A percentile compares a stretch with the other conserved stretches of the same genome.
These are phyloP conservation scores for Candida pseudoglaebosa DNA, from an alignment of 805 yeast species.

Conservation along the genomic window DNA sequence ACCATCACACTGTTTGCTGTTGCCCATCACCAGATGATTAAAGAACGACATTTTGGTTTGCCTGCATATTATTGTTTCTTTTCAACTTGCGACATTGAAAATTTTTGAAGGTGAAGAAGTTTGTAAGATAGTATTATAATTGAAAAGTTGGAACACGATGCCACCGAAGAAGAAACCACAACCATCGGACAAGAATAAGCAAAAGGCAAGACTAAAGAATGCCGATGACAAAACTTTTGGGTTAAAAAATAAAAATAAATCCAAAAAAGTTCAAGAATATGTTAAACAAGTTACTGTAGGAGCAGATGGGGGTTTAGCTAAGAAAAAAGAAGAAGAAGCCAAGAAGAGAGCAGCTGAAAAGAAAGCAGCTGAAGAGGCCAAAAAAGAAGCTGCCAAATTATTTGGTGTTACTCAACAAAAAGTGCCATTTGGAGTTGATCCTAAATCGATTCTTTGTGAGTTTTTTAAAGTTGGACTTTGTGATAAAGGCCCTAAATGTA, in stretches of 20 bases:
- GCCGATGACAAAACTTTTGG: slow-evolving; percentile 92
- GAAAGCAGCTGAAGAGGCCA: slow-evolving; percentile 88
- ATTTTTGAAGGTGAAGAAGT: slow-evolving; percentile 2
- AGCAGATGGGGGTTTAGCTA: slow-evolving; percentile 48
- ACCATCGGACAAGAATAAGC: slow-evolving; percentile 58
- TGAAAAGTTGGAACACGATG: slow-evolving; percentile 38
- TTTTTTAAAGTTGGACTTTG: slow-evolving; percentile 85
- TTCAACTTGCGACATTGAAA: slow-evolving; percentile 3
- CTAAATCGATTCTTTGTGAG: slow-evolving; percentile 88
- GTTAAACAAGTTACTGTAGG: slow-evolving; percentile 40
- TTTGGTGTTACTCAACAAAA: slow-evolving; percentile 73
- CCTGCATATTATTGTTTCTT: not conserved
- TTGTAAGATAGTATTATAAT: not conserved
- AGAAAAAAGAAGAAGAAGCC: slow-evolving; percentile 72
- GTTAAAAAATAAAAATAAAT: slow-evolving; percentile 90
- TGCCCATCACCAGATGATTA: no score
- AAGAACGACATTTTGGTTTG: no score
- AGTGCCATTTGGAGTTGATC: slow-evolving; percentile 96
- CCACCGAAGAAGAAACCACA: slow-evolving; percentile 69
- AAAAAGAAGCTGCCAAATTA: slow-evolving; percentile 77
- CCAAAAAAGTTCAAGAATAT: slow-evolving; percentile 81
- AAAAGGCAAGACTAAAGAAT: slow-evolving; percentile 56
- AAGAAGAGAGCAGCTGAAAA: slow-evolving; percentile 70
- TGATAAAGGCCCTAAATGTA: slow-evolving; percentile 81
- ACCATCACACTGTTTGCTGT: no score